These are phyloP conservation scores for Ceratocystis diversiconidia DNA, from an alignment of 2,329 filamentous ascomycete species.

Conservation along the genomic window DNA sequence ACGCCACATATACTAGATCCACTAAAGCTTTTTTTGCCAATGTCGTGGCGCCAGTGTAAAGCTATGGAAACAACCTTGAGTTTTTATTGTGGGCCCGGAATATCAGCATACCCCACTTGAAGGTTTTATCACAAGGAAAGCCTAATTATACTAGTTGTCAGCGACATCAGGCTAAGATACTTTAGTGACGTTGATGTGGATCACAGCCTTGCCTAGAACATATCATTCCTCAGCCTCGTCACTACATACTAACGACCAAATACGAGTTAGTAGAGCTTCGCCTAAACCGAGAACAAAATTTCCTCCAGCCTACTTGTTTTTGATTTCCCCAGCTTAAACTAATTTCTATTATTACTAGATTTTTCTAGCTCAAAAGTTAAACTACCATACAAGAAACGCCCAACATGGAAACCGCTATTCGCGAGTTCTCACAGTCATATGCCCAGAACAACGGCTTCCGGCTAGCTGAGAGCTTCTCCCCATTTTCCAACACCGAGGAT, in stretches of 20 bases:
- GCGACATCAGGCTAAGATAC: background rate
- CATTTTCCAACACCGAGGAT: conserved; percentile 47
- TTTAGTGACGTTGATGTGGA: background rate
- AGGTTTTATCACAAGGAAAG: too few relatives aligned
- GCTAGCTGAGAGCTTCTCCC: conserved; percentile 61
- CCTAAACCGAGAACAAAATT: background rate
- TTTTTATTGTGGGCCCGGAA: too few relatives aligned
- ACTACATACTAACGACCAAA: background rate
- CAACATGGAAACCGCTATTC: conserved; percentile 54
- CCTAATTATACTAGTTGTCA: background rate
- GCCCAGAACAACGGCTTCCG: conserved; percentile 50
- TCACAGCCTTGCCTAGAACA: conserved; percentile 1
- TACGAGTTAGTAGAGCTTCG: background rate
- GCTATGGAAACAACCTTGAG: too few relatives aligned
- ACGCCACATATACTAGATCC: conserved; percentile 4
- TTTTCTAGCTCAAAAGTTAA: background rate
- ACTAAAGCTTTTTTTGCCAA: background rate
- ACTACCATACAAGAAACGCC: background rate
- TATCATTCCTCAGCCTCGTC: conserved; percentile 9
- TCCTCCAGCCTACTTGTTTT: background rate
- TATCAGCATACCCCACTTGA: too few relatives aligned
- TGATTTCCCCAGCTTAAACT: background rate
- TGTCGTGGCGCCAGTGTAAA: conserved; percentile 8
- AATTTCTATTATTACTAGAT: background rate
- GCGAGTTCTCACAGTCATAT: conserved; percentile 58